phyloP scores from a whole-genome alignment of 2,329 filamentous ascomycete genomes.

The Clonostachys byssicola region DNA sequence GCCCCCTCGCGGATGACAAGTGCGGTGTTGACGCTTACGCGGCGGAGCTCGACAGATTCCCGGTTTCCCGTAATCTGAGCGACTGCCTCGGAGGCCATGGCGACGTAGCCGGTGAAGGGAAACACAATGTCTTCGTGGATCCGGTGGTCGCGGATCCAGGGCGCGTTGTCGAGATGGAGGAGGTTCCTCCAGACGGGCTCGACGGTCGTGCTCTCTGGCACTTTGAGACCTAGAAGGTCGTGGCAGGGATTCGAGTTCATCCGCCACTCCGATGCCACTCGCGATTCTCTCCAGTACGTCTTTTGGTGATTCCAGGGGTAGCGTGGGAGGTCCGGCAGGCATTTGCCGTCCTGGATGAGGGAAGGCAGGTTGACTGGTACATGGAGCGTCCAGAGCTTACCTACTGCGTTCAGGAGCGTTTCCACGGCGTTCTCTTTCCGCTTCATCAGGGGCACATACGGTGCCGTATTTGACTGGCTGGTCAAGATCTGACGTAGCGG shows the following conservation, averaged over 20 bases:
- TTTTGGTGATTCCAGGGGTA: conserved; percentile 17
- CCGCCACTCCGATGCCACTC: conserved; percentile 24
- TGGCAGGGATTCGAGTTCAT: conserved; percentile 29
- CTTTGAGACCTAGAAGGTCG: conserved; percentile 35
- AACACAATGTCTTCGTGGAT: conserved; percentile 37
- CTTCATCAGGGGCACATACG: neutral
- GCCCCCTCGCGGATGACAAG: conserved; percentile 4
- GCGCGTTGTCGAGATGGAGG: conserved; percentile 3
- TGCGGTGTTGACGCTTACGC: conserved; percentile 4
- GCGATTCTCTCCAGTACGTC: neutral
- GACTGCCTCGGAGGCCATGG: conserved; percentile 36
- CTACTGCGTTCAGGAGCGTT: conserved; percentile 18
- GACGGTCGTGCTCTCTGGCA: conserved; percentile 8
- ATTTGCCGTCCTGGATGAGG: neutral
- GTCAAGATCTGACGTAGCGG: conserved; percentile 6
- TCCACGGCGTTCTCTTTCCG: neutral
- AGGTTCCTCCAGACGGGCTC: conserved; percentile 4
- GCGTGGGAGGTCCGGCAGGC: conserved; percentile 30
- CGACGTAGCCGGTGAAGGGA: conserved; percentile 25
- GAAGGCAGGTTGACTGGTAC: conserved; percentile 17
- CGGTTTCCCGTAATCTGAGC: conserved; percentile 22
- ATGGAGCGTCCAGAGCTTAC: conserved; percentile 30
- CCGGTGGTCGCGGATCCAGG: conserved; percentile 34
- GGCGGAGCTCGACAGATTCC: conserved; percentile 8
- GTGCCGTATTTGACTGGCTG: neutral